Base-by-base conservation (phyloP, 768 basidiomycete species). In the Astraeus odoratus region DNA sequence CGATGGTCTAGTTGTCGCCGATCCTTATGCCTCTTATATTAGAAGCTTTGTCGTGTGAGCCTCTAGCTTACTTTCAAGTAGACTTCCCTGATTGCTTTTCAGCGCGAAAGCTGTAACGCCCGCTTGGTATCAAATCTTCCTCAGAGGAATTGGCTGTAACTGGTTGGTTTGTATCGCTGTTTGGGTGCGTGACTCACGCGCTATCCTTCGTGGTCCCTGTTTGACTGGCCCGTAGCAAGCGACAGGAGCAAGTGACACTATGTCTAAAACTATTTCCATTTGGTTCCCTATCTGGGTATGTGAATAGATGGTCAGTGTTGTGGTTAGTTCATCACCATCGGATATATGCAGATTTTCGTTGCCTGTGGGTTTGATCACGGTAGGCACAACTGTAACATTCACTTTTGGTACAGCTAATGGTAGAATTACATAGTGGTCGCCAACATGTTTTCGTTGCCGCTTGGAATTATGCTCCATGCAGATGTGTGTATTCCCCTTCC, bases 271-370 rank as follows among this genome's bases (percentile, higher is more conserved):
- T 31, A 65, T 79, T 46, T 76, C 78, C 0, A 70, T 76, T 39
- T 86, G 83, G 84, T 75, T 86, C 45, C 84, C 84, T 5, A 83
- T 86, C 48, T 86, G 81, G 80, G 81, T 80, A 52, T 29, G 71
- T 53, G n/a, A 16, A 19, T 19, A 7, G 10, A 19, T 16, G 16
- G 16, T 35, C 19, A 7, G 10, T 16, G 5, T 5, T 35, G 13
- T 35, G 19, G 34, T 7, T 18, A 7, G 34, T 16, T 8, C 34
- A 8, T 35, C 19, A 9, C n/a, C n/a, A n/a, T n/a, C 5, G 26
- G 38, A 33, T 5, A 46, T 10, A 6, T 43, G 0, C 44, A 83
- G 81, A 68, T 82, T 20, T 86, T 86, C 57, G 83, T 86, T 5
- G 72, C 85, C 0, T 81, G 80, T 50, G 74, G 75, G 9, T 84